Base-by-base conservation (phyloP, 2,329 filamentous ascomycete genomes). In the Chalaropsis ovoidea region DNA sequence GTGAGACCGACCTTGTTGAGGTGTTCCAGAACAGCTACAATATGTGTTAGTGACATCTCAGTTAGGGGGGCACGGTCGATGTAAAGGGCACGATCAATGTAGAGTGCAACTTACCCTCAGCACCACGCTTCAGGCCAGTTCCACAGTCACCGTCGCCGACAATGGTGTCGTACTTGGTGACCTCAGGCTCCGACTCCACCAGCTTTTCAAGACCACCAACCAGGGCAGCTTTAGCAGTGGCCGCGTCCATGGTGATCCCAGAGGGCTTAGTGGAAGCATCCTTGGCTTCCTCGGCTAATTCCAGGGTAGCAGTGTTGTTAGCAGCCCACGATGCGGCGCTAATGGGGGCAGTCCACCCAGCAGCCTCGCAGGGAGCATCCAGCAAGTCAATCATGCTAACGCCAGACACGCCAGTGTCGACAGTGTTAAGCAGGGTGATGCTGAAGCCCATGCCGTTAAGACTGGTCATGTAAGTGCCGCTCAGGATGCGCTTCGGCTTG, bases 81-180 rank as follows among this genome's bases (percentile, higher is more conserved):
- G 19, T 1, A 47, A 22, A 19, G 17, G n/a, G 1, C 5, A 22
- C 15, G 1, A 61, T 52, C 17, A 3, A 6, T 41, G 19, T 1
- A 47, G 27, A 19, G 17, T 10, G 22, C 19, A 15, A 17, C 76
- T 73, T 75, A 81, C 79, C 84, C 80, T 95, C 87, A n/a, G 91
- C 90, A 61, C 91, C 91, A 68, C 90, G 85, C 77, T 90, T 90
- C 68, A 96, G 78, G 4, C 90, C 90, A 67, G 90, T 89, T 10
- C 91, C 91, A 72, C 91, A 96, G 75, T 96, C 91, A 60, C 91
- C 91, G 72, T 96, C 91, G 52, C 91, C 91, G 27, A 95, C 90
- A 13, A 94, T 84, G 0, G 90, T 95, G 72, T 90, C 88, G 71
- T 84, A 90, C 62, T 78, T 81, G 0, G 88, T 90, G 62, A 90